Evolutionary conservation across 345 rosid genomes (phyloP).

Genomic region (Mallotus nudiflorus): DNA sequence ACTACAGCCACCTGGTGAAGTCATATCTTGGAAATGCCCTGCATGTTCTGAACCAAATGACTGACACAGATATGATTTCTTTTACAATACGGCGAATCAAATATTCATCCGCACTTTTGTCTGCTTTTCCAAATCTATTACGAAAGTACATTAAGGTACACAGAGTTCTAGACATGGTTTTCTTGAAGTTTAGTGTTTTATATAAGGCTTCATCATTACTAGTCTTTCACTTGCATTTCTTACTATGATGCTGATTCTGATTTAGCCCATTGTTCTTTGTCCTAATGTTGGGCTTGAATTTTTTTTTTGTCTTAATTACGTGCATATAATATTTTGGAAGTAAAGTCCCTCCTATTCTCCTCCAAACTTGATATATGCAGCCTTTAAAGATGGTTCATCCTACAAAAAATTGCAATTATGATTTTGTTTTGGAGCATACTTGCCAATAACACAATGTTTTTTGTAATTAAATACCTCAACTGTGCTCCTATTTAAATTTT

Average conservation of each 20-base stretch:
- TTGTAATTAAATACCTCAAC: neutral
- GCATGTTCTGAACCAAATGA: constrained; percentile 94
- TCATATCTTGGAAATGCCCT: constrained; percentile 92
- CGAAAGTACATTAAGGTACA: constrained; percentile 85
- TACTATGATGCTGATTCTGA: neutral
- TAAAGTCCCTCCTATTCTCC: neutral
- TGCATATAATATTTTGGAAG: neutral
- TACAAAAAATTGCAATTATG: neutral
- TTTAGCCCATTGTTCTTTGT: neutral
- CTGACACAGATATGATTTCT: constrained; percentile 81
- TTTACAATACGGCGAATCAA: constrained; percentile 77
- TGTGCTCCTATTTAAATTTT: neutral
- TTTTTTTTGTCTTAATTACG: no score
- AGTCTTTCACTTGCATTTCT: neutral
- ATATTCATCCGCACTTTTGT: constrained; percentile 65
- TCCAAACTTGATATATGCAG: neutral
- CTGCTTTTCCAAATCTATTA: constrained; percentile 81
- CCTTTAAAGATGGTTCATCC: neutral
- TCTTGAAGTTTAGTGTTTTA: constrained; percentile 3
- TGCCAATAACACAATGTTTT: neutral
- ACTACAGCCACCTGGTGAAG: constrained; percentile 77
- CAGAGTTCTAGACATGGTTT: neutral
- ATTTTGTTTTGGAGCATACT: neutral
- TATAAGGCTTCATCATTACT: neutral
- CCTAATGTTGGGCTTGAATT: neutral